A percentile compares a stretch with the other conserved stretches of the same genome.
Conservation (phyloP, 768 basidiomycete genomes). For the Mrakia hoshinonis region DNA sequence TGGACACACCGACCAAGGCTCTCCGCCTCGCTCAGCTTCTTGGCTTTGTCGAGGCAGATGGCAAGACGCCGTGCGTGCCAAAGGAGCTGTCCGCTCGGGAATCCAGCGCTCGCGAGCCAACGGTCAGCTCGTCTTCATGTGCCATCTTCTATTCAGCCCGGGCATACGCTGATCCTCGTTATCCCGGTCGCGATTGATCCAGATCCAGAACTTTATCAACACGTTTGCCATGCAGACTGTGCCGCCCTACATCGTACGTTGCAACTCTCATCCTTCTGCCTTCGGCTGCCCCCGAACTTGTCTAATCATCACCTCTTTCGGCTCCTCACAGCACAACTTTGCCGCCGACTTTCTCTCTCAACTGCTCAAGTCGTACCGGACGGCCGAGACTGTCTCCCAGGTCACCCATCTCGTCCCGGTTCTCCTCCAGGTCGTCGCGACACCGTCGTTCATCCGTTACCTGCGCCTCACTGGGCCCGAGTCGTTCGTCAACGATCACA, state of each 20-base stretch:
- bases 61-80: no score
- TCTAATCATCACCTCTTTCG: background rate
- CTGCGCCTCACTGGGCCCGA: background rate
- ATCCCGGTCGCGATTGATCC: background rate
- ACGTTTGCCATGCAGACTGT: background rate
- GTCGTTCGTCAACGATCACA: conserved; percentile 9
- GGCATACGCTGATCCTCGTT: background rate
- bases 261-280: background rate
- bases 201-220: conserved; percentile 1
- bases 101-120: no score
- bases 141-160: no score
- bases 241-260: background rate
- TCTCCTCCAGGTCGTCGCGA: background rate
- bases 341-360: background rate
- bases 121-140: no score
- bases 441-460: background rate
- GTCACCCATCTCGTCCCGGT: background rate
- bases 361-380: background rate
- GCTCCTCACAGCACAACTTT: background rate
- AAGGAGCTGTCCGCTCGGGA: no score
- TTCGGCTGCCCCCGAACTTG: background rate
- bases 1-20: no score
- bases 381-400: background rate
- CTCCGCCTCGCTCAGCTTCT: no score
- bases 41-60: no score